Conservation (phyloP, 352 stramenopile species). For the Pythium plurisporium region DNA sequence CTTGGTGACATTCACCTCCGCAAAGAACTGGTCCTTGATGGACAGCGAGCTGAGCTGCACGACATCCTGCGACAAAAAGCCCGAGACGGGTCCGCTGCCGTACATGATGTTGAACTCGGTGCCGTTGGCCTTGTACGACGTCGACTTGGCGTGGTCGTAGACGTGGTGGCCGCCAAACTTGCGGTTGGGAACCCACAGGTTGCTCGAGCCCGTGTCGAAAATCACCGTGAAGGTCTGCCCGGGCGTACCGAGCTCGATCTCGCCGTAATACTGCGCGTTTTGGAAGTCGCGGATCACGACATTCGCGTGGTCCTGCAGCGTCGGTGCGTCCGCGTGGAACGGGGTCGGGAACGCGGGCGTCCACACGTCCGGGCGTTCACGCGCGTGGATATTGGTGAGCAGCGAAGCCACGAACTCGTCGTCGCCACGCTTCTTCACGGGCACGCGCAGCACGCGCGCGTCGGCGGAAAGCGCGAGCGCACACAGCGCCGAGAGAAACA, state of each 20-base stretch:
- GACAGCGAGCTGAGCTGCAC: constrained; percentile 57
- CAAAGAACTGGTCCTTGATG: constrained; percentile 89
- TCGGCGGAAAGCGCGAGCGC: constrained; percentile 10
- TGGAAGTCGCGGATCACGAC: constrained; percentile 86
- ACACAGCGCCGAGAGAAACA: constrained; percentile 25
- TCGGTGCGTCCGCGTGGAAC: no score
- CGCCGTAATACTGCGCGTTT: constrained; percentile 95
- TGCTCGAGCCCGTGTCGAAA: constrained; percentile 95
- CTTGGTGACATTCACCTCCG: constrained; percentile 93
- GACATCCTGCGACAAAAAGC: constrained; percentile 89
- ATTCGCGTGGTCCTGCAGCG: constrained; percentile 27
- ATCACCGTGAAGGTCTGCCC: constrained; percentile 92
- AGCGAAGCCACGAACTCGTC: constrained; percentile 14
- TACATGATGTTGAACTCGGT: constrained; percentile 94
- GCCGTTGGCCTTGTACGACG: constrained; percentile 87
- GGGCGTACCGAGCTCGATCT: constrained; percentile 87
- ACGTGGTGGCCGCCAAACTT: constrained; percentile 55
- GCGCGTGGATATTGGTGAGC: constrained; percentile 37
- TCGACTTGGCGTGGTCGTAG: constrained; percentile 88
- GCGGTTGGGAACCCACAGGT: constrained; percentile 93
- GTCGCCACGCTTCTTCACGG: no score
- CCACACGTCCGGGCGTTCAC: constrained; percentile 44
- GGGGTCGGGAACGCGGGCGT: no score
- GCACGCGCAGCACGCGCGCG: no score
- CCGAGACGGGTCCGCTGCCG: constrained; percentile 88